Evolutionary conservation across 371 early-diverging fungal species (phyloP), one percentile per base, ranked within the genome.

Genomic region (Aphelidium insulamus): DNA sequence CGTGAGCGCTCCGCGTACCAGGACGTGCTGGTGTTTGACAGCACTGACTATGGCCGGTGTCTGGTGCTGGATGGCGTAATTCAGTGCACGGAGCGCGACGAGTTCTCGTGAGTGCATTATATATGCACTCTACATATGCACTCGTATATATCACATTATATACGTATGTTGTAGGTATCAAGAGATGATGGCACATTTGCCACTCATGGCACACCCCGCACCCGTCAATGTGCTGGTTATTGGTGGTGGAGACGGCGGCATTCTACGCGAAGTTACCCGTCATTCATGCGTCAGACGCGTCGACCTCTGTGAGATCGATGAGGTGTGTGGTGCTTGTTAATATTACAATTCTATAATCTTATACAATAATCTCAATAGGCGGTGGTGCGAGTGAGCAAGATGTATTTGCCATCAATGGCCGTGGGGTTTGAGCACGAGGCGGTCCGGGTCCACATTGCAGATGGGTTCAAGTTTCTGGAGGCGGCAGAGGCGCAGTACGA

Each of bases 181-280:
- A 59, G 95, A 94, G 62, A 91, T 90, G 91, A 87, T 91, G 57
- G 78, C 91, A 33, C 86, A 91, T 46, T 59, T 86, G 32, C 85
- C 95, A 21, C 58, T 94, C 60, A 83, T 73, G 59, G 63, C 84
- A 37, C 95, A 94, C 60, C 82, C 91, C 37, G 68, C 81, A 65
- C 95, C 95, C 40, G 71, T 77, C 55, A 73, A 82, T 57, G 87
- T 92, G 25, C 68, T 94, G 38, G 92, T 94, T 32, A 85, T 94
- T 54, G 95, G 95, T 45, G 94, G 95, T 45, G 95, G 95, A 40
- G 95, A 94, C 49, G 95, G 92, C 50, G 95, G 95, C 47, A 88
- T 94, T 22, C 65, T 94, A 28, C 82, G 95, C 41, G 95, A 94
- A 53, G 67, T 85, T 30, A 80, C 90, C 58, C 90, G 90, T 68